A percentile compares a stretch with the other conserved stretches of the same genome.
Evolutionary conservation across 208 protist species (phyloP).

Genomic region (Sergeia podlipaevii): DNA sequence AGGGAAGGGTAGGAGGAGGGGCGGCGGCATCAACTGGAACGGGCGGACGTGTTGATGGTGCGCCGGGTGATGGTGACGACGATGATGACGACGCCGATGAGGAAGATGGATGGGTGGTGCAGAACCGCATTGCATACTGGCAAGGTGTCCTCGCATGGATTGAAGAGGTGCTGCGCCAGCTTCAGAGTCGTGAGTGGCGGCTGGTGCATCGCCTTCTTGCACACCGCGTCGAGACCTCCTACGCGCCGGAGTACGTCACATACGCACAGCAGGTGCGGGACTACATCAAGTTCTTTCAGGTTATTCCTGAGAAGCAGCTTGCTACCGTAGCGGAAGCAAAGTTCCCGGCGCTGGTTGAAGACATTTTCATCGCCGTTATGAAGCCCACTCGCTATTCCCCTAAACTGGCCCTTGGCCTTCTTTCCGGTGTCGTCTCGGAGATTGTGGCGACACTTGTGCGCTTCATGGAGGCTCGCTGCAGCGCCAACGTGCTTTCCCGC

Average conservation of each 20-base stretch:
- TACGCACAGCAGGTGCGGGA: constrained; percentile 54
- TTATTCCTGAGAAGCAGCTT: constrained; percentile 54
- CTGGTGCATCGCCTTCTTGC: constrained; percentile 69
- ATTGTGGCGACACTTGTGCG: constrained; percentile 40
- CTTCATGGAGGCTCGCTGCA: constrained; percentile 24
- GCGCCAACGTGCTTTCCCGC: neutral
- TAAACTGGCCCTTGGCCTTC: constrained; percentile 37
- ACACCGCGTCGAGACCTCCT: constrained; percentile 66
- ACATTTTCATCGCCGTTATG: constrained; percentile 44
- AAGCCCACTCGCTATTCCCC: constrained; percentile 42
- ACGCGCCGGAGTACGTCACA: constrained; percentile 59
- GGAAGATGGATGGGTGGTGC: constrained; percentile 18
- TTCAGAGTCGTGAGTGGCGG: constrained; percentile 80
- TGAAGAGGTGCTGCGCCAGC: constrained; percentile 60
- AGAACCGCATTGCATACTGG: constrained; percentile 73
- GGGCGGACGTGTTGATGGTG: too few relatives aligned
- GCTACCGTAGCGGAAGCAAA: constrained; percentile 12
- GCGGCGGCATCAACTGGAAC: constrained; percentile 4
- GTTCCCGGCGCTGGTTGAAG: constrained; percentile 16
- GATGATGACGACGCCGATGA: constrained; percentile 16
- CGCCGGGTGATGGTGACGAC: neutral
- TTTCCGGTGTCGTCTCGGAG: constrained; percentile 43
- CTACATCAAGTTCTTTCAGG: constrained; percentile 60
- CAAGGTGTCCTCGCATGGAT: constrained; percentile 61
- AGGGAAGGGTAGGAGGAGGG: neutral